Evolutionary conservation across 2,329 filamentous ascomycete genomes (phyloP).

Genomic region (Pestalotiopsis sp.): DNA sequence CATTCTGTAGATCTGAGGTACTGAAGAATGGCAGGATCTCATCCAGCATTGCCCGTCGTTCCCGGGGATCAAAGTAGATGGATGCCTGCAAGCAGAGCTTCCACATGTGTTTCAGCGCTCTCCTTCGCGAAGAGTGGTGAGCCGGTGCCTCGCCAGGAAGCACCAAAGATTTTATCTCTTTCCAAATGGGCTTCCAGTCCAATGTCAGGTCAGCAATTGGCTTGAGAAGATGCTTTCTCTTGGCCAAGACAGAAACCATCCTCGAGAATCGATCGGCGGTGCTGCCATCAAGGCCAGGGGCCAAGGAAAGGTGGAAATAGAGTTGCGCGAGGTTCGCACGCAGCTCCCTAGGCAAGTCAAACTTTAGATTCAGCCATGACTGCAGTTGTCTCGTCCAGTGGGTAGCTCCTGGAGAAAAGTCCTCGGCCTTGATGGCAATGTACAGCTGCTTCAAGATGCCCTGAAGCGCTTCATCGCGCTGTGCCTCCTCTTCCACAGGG

Average conservation of each 20-base stretch:
- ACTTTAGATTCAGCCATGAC: slow-evolving; percentile 95
- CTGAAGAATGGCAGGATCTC: slow-evolving; percentile 88
- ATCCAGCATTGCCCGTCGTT: slow-evolving; percentile 79
- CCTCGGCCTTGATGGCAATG: slow-evolving; percentile 86
- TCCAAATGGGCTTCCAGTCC: slow-evolving; percentile 92
- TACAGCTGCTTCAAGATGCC: slow-evolving; percentile 95
- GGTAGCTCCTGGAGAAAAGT: slow-evolving; percentile 89
- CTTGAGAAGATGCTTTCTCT: slow-evolving; percentile 93
- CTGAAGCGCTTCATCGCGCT: slow-evolving; percentile 77
- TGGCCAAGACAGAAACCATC: slow-evolving; percentile 94
- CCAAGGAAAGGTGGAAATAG: slow-evolving; percentile 91
- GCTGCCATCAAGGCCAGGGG: slow-evolving; percentile 81
- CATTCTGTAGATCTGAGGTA: slow-evolving; percentile 87
- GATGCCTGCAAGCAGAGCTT: slow-evolving; percentile 91
- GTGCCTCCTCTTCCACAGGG: slow-evolving; percentile 75
- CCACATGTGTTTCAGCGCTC: slow-evolving; percentile 68
- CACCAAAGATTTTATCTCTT: slow-evolving; percentile 88
- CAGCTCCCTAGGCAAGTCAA: slow-evolving; percentile 86
- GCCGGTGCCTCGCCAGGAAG: slow-evolving; percentile 80
- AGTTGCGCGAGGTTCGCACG: slow-evolving; percentile 83
- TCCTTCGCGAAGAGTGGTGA: slow-evolving; percentile 58
- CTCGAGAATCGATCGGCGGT: slow-evolving; percentile 89
- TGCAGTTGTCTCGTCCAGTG: slow-evolving; percentile 98
- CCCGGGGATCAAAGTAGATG: slow-evolving; percentile 87
- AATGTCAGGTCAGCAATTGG: slow-evolving; percentile 86